Evolutionary conservation across 106 monocot genomes (phyloP).

Genomic region (Agapanthus africanus): DNA sequence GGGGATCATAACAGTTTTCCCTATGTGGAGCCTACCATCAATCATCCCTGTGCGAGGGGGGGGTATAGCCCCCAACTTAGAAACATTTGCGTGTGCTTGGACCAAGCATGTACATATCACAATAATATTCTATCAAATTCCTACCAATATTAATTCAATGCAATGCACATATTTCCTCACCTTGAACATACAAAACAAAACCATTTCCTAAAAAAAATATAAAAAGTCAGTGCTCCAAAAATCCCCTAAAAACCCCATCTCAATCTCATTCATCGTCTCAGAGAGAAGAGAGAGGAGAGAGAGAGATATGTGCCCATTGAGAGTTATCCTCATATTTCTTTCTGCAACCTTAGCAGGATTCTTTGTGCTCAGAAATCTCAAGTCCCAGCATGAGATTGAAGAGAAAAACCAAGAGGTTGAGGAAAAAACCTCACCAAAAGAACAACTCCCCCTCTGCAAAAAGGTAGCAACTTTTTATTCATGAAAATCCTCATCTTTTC

Average conservation of each 20-base stretch:
- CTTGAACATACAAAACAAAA: background rate
- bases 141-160: background rate
- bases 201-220: background rate
- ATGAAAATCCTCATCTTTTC: background rate
- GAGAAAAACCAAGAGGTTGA: constrained; percentile 10
- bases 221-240: constrained; percentile 2
- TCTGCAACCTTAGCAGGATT: constrained; percentile 87
- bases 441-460: constrained; percentile 17
- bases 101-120: background rate
- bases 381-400: constrained; percentile 15
- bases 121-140: background rate
- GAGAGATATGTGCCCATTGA: constrained; percentile 65
- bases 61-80: background rate
- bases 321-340: constrained; percentile 77
- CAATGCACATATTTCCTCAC: background rate
- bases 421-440: constrained; percentile 1
- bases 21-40: no score
- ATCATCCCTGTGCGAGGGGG: no score
- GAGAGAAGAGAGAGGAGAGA: background rate
- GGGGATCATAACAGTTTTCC: no score
- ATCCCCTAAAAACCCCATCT: background rate
- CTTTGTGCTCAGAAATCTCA: constrained; percentile 50
- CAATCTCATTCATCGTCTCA: background rate
- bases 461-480: constrained; percentile 20
- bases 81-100: constrained; percentile 1